Evolutionary conservation across 1,139 yeast genomes (phyloP).

Genomic region (Yamadazyma oceani): DNA sequence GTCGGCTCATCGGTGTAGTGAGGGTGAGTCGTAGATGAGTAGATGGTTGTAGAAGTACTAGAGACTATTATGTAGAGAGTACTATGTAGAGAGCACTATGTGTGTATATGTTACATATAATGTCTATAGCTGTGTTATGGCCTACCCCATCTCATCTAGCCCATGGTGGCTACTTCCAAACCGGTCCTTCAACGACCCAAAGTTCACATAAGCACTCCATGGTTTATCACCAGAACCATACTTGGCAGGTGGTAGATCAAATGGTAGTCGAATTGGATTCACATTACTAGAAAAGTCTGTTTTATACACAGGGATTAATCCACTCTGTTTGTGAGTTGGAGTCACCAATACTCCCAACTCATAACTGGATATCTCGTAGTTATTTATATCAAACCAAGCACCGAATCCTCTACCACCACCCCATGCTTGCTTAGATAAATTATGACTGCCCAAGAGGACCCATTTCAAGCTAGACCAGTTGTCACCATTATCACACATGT

Average conservation of each 20-base stretch:
- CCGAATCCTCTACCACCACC: constrained; percentile 42
- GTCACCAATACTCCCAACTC: constrained; percentile 59
- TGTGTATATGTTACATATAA: no score
- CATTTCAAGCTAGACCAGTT: constrained; percentile 53
- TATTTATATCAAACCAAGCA: constrained; percentile 14
- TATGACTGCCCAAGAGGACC: constrained; percentile 68
- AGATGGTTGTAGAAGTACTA: not conserved
- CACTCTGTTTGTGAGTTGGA: constrained; percentile 11
- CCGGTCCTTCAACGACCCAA: constrained; percentile 10
- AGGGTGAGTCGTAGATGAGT: not conserved
- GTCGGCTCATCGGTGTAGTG: constrained; percentile 1
- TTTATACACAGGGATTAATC: constrained; percentile 39
- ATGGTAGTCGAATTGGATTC: constrained; percentile 51
- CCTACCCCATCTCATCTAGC: constrained; percentile 1
- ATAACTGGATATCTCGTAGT: constrained; percentile 39
- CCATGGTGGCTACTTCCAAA: constrained; percentile 11
- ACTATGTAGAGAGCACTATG: no score
- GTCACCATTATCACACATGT: constrained; percentile 47
- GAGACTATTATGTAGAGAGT: no score
- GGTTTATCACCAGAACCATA: constrained; percentile 46
- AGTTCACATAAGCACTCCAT: constrained; percentile 36
- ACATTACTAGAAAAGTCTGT: constrained; percentile 27
- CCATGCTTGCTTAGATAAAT: constrained; percentile 70
- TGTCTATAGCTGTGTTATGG: no score
- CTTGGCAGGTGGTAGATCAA: constrained; percentile 46